Base-by-base conservation (phyloP, 2,329 filamentous ascomycete genomes). In the Xylariaceae sp. region DNA sequence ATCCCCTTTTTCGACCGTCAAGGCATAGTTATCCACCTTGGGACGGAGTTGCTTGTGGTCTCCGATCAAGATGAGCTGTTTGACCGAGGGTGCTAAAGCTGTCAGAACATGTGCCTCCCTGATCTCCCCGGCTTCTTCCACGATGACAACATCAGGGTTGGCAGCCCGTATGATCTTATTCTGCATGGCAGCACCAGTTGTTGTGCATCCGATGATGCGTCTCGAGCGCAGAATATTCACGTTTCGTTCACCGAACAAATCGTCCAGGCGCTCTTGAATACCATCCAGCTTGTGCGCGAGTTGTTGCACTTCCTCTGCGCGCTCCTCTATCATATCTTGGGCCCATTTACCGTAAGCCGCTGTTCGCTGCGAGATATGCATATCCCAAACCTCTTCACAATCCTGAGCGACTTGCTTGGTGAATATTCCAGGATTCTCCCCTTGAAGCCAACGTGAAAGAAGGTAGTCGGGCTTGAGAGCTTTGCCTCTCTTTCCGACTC, bases 21-120 rank as follows among this genome's bases (percentile, higher is more conserved):
- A 70, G 0, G 69, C 71, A 62, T 86, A 90, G 49, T 82, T 86
- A 51, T 6, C 28, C 23, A 84, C 77, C 63, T 91, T 90, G 0
- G 89, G 89, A 0, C 88, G 82, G 0, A 92, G 78, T 60, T 92
- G 89, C 51, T 88, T 82, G 67, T 92, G 88, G 49, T 92, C 89
- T 0, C 89, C 89, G 14, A 92, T 91, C 2, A 90, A 69, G 0
- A 91, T 80, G 1, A 91, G 68, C 34, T 91, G 87, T 37, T 64
- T 62, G 1, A 59, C 44, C 1, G 58, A 56, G 11, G 65, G 60
- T 7, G 56, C 56, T 8, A 63, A 33, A 1, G 60, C 58, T 3
- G 62, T 58, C 1, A 65, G 40, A 19, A 65, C 52, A 17, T 63
- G 60, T 14, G 49, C 53, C n/a, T 65, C 62, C 2, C 59, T 24